Percentiles rank a stretch among this genome's conserved stretches.
phyloP scores from a whole-genome alignment of 2,329 filamentous ascomycete genomes.

The Geoglossum cookeanum region DNA sequence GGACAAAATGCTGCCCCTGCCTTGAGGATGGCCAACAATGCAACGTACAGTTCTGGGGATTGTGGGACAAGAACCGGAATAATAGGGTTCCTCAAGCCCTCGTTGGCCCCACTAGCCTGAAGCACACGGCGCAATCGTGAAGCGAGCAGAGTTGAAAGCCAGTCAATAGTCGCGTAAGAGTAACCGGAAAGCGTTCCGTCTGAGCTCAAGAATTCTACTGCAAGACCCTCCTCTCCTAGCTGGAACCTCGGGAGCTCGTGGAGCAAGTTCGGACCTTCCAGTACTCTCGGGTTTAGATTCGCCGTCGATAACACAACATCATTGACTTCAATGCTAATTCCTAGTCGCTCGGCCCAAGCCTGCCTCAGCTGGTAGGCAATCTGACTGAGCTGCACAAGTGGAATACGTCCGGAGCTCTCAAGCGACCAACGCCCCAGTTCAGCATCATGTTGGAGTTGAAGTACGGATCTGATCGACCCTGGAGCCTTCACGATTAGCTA shows the following conservation, averaged over 20 bases:
- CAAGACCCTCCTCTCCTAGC: slow-evolving; percentile 22
- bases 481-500: neutral
- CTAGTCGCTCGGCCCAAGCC: slow-evolving; percentile 6
- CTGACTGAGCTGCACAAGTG: slow-evolving; percentile 16
- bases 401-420: slow-evolving; percentile 9
- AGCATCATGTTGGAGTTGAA: neutral
- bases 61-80: slow-evolving; percentile 66
- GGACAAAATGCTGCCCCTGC: slow-evolving; percentile 75
- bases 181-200: slow-evolving; percentile 28
- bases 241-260: slow-evolving; percentile 27
- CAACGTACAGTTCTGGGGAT: slow-evolving; percentile 56
- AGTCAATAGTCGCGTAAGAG: slow-evolving; percentile 30
- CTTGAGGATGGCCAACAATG: slow-evolving; percentile 59
- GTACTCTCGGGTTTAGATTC: slow-evolving; percentile 32
- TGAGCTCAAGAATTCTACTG: slow-evolving; percentile 43
- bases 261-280: slow-evolving; percentile 36
- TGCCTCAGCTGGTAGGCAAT: slow-evolving; percentile 13
- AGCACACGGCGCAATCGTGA: neutral
- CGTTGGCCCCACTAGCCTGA: neutral
- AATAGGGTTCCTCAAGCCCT: slow-evolving; percentile 20
- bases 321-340: neutral
- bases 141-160: slow-evolving; percentile 12
- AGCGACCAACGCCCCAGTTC: neutral
- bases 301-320: slow-evolving; percentile 31
- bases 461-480: neutral